Evolutionary conservation across 352 stramenopile genomes (phyloP), one percentile per base, ranked within the genome.

Genomic region (Globisporangium iwayamae): DNA sequence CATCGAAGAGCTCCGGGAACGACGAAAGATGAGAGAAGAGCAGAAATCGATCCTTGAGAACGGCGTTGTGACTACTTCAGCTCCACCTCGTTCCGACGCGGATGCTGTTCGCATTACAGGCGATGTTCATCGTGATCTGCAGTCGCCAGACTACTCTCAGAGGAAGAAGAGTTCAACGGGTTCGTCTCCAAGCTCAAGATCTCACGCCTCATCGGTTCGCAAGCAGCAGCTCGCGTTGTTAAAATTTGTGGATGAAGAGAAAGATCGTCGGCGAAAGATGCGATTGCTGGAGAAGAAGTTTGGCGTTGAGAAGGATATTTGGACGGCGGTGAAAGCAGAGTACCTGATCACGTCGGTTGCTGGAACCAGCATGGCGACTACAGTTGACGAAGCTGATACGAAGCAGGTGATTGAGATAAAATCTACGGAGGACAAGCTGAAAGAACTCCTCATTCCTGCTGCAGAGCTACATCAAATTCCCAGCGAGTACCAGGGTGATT

Each of bases 171-270:
- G 46, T 13, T 8, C 39, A 34, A 25, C 16, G 10, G 28, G 39
- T 1, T 22, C 51, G 6, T 69, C 47, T 41, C 5, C 38, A 43
- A 50, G 59, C 18, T 51, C 62, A n/a, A 47, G 53, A 10, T 45
- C 62, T 16, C 53, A 67, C 32, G 45, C 48, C 18, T 54, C 58
- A 50, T 25, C 79, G 1, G 57, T 70, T 22, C 71, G 78, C 7
- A 84, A 92, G 54, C 77, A 89, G 52, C 71, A 78, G 4, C 60
- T 84, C 56, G 81, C 74, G 6, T 47, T 92, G 52, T 50, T 92
- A 11, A 85, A 87, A 56, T 92, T 90, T 65, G 81, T 90, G 20
- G 71, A 76, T 22, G 83, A 92, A 32, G 83, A 92, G 57, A 81
- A 75, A 60, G 81, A 87, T 25, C 69, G 81, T 36, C 66, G 83